phyloP scores from a whole-genome alignment of 148 eudicot genomes.

The Salicornia ramosissima region DNA sequence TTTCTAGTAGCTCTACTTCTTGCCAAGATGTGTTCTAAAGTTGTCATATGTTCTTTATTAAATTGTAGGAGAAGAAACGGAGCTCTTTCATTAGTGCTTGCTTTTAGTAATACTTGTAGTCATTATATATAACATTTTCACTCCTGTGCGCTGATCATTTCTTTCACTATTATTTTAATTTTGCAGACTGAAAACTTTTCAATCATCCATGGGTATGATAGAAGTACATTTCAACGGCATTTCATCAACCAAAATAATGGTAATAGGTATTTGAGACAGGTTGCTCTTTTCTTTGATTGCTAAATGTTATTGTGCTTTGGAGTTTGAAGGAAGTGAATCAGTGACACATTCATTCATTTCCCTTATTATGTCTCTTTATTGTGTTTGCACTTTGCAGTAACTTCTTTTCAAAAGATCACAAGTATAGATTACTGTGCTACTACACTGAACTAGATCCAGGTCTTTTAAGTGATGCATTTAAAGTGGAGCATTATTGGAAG shows the following conservation, averaged over 20 bases:
- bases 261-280: conserved; percentile 40
- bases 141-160: conserved; percentile 3
- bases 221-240: conserved; percentile 57
- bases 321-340: too few species aligned
- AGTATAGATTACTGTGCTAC: conserved; percentile 73
- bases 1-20: not conserved
- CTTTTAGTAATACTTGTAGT: not conserved
- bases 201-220: conserved; percentile 62
- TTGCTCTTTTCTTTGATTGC: conserved; percentile 14
- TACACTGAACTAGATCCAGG: conserved; percentile 60
- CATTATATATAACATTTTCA: not conserved
- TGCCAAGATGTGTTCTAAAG: not conserved
- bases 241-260: conserved; percentile 37
- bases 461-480: conserved; percentile 39
- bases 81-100: not conserved
- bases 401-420: conserved; percentile 73
- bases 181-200: conserved; percentile 66
- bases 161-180: not conserved
- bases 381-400: conserved; percentile 47
- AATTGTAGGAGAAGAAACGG: not conserved
- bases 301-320: not conserved
- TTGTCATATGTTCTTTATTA: not conserved
- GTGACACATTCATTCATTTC: not conserved
- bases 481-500: conserved; percentile 67
- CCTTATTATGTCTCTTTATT: conserved; percentile 3